Evolutionary conservation across 257 asterid species (phyloP), one percentile per base, ranked within the genome.

Genomic region (Capsicum rhomboideum): DNA sequence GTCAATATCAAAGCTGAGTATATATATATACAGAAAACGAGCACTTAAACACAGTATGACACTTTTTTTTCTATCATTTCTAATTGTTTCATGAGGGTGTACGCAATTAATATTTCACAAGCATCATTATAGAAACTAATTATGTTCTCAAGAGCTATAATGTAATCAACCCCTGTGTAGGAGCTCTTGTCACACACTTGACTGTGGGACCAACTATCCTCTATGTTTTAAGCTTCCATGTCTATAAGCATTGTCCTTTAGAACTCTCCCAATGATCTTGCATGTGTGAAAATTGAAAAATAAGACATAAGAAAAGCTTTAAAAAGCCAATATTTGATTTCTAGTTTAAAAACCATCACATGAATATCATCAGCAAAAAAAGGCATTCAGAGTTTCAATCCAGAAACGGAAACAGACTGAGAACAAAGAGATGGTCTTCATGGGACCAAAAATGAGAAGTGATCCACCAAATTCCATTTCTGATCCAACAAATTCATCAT

Each of bases 1-100:
- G 86, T 40, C 86, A 88, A 82, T 82, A 87, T 71, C 26, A 84
- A 86, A 56, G 55, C 21, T 71, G 77, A 85, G 82, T 78, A 78
- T 72, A 82, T 78, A 78, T 72, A 82, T 56, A 85, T 79, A 82
- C 74, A 77, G 82, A 84, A 86, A 83, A 31, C 71, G 63, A 54
- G 63, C 81, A 82, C 83, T 74, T 59, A 63, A 83, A 21, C 44
- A 56, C 40, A 42, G 8, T 58, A 71, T 37, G 49, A 28, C 10
- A 21, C 50, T 83, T 83, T 11, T 26, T 31, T 77, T 26, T 28
- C 64, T 4, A 23, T 46, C 82, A 26, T 77, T 49, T 16, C 17
- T 28, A 49, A 17, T 50, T 77, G 11, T 50, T 75, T 34, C 82
- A 17, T 28, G 64, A 77, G 82, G 46, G 46, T 77, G 42, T 77